phyloP scores from a whole-genome alignment of 1,139 yeast species.

The Eremothecium gossypii region DNA sequence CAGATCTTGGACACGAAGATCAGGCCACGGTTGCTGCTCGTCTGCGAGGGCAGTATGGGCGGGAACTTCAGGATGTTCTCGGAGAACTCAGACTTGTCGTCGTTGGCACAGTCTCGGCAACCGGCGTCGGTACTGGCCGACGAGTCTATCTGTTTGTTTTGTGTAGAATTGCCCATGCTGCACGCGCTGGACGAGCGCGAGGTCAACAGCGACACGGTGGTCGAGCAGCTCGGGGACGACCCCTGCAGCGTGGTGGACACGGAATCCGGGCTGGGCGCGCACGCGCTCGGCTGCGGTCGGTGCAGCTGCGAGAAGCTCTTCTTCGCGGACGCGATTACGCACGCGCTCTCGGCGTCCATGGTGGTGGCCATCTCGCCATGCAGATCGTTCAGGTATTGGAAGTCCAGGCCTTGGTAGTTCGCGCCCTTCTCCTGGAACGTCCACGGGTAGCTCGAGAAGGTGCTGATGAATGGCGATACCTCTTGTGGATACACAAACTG shows the following conservation, averaged over 20 bases:
- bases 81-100: not conserved
- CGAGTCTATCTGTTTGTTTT: not conserved
- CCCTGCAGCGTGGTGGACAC: not conserved
- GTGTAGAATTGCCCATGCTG: not conserved
- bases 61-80: slow-evolving; percentile 3
- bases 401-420: slow-evolving; percentile 1
- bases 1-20: slow-evolving; percentile 5
- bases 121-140: too few species aligned
- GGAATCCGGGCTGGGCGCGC: not conserved
- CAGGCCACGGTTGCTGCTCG: slow-evolving; percentile 4
- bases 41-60: slow-evolving; percentile 3
- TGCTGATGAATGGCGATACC: slow-evolving; percentile 4
- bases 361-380: slow-evolving; percentile 1
- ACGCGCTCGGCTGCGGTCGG: not conserved
- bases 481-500: slow-evolving; percentile 4
- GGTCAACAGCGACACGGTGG: not conserved
- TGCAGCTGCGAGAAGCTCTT: not conserved
- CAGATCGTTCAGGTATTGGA: slow-evolving; percentile 2
- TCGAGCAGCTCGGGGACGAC: slow-evolving; percentile 1
- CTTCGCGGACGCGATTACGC: not conserved
- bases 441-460: slow-evolving; percentile 4
- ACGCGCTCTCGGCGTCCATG: not conserved
- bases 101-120: not conserved
- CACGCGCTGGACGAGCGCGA: slow-evolving; percentile 3
- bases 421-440: slow-evolving; percentile 1